Base-by-base conservation (phyloP, 345 rosid species). In the Anacardium occidentale region DNA sequence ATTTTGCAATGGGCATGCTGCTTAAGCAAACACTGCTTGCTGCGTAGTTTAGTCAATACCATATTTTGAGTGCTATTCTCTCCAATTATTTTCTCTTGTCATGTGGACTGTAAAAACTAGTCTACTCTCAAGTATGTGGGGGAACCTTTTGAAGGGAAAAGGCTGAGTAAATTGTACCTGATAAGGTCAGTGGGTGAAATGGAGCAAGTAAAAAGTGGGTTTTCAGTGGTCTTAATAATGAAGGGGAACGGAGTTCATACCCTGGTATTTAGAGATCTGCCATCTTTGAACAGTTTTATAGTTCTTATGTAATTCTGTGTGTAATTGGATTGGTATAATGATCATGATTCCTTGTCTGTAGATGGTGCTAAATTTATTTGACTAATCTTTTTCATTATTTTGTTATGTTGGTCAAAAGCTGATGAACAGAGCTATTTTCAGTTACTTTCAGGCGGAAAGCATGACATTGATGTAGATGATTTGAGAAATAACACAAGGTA, bases 401-500 rank as follows among this genome's bases (percentile, higher is more conserved):
- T 58, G 42, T 67, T 15, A 10, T 67, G 17, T 62, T 40, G 48
- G 26, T 66, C 32, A 51, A 67, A 40, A 29, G 56, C 45, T 78
- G 59, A 78, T 51, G 54, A 42, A 51, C 42, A 48, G 79, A 60
- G 22, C 50, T 66, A 29, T 76, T 47, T 75, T 64, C 90, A 94
- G 98, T 83, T 94, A 77, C 97, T 94, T 78, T 94, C 98, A 80
- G 98, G 98, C 64, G 98, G 98, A 80, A 88, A 85, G 70, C 88
- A 83, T 82, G 98, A 94, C 74, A 92, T 92, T 63, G 96, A 94
- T 80, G 90, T 94, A 34, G 90, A 90, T 77, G 99, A 94, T 78
- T 74, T 94, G 67, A 85, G 88, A 80, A 87, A 59, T 52, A 86
- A 90, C 82, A 89, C 98, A 40, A 86, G 85, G 75, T 90, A 94